A percentile compares a stretch with the other conserved stretches of the same genome.
Conservation (phyloP, 257 asterid genomes). For the Avicennia marina region DNA sequence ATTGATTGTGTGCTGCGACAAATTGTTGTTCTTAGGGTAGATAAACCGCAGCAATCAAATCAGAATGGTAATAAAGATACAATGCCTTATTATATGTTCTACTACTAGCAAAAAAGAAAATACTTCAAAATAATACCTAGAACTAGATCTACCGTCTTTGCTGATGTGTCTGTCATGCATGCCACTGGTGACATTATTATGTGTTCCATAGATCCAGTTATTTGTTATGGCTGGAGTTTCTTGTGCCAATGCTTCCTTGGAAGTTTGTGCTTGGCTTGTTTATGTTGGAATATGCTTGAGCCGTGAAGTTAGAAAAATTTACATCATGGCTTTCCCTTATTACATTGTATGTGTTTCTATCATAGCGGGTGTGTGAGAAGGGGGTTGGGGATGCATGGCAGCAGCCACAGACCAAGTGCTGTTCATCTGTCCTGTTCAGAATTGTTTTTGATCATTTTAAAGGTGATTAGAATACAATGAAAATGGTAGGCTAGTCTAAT, state of each 20-base stretch:
- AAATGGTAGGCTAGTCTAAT: neutral
- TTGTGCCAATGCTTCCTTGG: neutral
- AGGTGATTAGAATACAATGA: neutral
- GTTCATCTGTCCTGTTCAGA: neutral
- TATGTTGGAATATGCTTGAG: neutral
- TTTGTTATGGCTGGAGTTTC: neutral
- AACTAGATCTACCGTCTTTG: too few species aligned
- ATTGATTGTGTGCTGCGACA: conserved; percentile 1
- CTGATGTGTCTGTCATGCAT: neutral
- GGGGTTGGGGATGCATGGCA: neutral
- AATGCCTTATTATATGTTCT: neutral
- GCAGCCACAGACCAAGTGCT: neutral
- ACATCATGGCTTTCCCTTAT: neutral
- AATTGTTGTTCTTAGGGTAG: neutral
- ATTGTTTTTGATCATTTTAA: neutral
- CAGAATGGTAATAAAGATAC: neutral
- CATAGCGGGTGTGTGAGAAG: neutral
- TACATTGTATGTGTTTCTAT: neutral
- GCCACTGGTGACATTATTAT: conserved; percentile 1
- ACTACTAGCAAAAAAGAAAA: neutral
- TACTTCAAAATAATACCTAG: neutral
- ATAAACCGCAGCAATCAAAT: neutral
- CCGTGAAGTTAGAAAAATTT: neutral
- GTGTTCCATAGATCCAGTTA: neutral
- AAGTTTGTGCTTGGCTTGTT: neutral